Conservation (phyloP, 192 early-diverging fungal genomes). For the Coemansia sp. region DNA sequence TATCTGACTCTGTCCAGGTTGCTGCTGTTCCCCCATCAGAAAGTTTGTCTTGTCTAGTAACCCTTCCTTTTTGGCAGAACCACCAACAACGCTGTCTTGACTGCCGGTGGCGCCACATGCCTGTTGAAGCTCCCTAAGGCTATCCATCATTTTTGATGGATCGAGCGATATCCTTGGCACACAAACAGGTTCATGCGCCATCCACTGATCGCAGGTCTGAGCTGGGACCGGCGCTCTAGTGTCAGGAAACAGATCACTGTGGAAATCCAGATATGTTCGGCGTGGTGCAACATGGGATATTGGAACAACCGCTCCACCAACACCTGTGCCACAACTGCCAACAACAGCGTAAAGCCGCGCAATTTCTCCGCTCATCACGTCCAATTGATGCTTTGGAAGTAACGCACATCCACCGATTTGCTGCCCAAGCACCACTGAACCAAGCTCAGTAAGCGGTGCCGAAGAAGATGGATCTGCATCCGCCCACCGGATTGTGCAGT, state of each 20-base stretch:
- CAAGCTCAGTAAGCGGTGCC: conserved; percentile 35
- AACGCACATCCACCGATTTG: conserved; percentile 62
- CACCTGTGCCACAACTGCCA: conserved; percentile 43
- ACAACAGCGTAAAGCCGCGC: conserved; percentile 58
- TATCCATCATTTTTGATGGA: conserved; percentile 21
- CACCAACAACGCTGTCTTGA: neutral
- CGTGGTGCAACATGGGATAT: conserved; percentile 67
- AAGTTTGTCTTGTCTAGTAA: neutral
- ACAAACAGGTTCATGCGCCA: conserved; percentile 49
- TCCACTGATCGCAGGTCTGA: conserved; percentile 63
- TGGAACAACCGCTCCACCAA: conserved; percentile 65
- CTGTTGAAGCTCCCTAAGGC: conserved; percentile 22
- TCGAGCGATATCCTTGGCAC: conserved; percentile 40
- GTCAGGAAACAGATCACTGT: conserved; percentile 83
- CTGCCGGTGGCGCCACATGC: neutral
- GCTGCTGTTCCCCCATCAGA: neutral
- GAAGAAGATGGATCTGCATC: conserved; percentile 57
- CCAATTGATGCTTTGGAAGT: conserved; percentile 65
- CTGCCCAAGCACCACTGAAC: conserved; percentile 25
- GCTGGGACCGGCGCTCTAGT: conserved; percentile 62
- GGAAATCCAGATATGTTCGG: conserved; percentile 77
- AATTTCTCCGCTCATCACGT: conserved; percentile 74
- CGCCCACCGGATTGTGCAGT: conserved; percentile 67
- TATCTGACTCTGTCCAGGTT: neutral
- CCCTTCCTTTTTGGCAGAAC: neutral